Evolutionary conservation across 192 early-diverging fungal species (phyloP).

Genomic region (Coemansia sp.): DNA sequence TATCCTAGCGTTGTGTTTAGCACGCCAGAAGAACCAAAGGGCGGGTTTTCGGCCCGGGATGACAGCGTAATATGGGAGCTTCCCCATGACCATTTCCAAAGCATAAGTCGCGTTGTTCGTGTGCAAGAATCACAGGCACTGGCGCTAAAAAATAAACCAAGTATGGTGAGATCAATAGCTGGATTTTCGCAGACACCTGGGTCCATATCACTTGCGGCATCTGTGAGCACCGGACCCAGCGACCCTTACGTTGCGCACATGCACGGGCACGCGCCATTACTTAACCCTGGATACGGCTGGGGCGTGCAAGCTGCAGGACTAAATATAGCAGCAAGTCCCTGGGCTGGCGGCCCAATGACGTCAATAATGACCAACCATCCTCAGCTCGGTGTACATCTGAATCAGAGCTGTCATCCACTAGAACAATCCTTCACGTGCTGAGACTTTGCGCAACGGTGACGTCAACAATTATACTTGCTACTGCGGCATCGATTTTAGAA

Average conservation of each 20-base stretch:
- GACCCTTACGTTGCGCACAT: conserved; percentile 34
- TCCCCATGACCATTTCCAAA: conserved; percentile 36
- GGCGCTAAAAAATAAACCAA: conserved; percentile 13
- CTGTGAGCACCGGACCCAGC: neutral
- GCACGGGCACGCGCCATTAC: conserved; percentile 36
- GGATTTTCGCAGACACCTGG: conserved; percentile 22
- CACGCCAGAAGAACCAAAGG: conserved; percentile 15
- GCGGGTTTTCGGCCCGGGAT: conserved; percentile 14
- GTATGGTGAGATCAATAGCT: conserved; percentile 19
- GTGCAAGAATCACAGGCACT: conserved; percentile 27
- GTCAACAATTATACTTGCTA: conserved; percentile 1
- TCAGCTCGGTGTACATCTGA: too few species aligned
- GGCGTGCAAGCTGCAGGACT: conserved; percentile 1
- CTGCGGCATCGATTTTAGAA: conserved; percentile 13
- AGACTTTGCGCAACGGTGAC: neutral
- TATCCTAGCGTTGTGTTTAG: conserved; percentile 46
- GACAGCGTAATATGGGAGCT: conserved; percentile 47
- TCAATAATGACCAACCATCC: neutral
- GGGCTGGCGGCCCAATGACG: neutral
- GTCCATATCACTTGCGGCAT: conserved; percentile 13
- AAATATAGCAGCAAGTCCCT: neutral
- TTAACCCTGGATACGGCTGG: conserved; percentile 47
- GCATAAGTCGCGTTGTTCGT: conserved; percentile 33
- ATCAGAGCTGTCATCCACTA: neutral
- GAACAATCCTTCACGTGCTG: neutral